Evolutionary conservation across 176 grass and related monocot genomes (phyloP), one percentile per base, ranked within the genome.

Genomic region (Aegilops bicornis): DNA sequence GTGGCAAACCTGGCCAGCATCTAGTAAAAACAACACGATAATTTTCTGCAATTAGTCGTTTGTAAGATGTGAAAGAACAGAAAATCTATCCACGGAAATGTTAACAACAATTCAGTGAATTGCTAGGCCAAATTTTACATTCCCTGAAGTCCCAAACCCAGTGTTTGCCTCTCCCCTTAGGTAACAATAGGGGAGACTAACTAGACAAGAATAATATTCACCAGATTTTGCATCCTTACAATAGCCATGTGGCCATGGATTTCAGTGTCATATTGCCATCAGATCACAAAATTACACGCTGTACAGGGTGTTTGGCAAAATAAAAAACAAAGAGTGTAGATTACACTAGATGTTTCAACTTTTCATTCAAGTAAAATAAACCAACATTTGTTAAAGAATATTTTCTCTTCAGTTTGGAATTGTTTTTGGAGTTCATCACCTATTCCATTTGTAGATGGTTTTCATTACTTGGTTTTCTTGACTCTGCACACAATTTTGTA

Each of bases 1-100:
- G 96, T 98, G 16, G 96, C 96, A 89, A 98, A 96, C 82, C 96
- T 92, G 76, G 96, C 96, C 59, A 98, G 73, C 96, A 98, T 98
- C 96, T 98, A 76, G 16, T 39, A 40, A 84, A 82, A 27, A 68
- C 22, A 91, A 80, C 76, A 69, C 17, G 40, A 84, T 6, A 47
- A 81, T 76, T 66, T 47, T 59, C 1, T 73, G 22, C 42, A 22
- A 76, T 80, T 24, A 87, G 59, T 67, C 65, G 29, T 80, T 63
- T 74, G 58, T 69, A 81, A 88, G 31, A 89, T 33, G 84, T 77
- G 47, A 58, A 77, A 84, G 33, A 67, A 74, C 84, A 37, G 40
- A 69, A 54, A 64, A 47, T 54, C 10, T 31, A 32, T 43, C 10
- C 19, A 74, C 6, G 10, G 62, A 42, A 62, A 83, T 74, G 24